Evolutionary conservation across 495 filamentous ascomycete genomes (phyloP).

Genomic region (Aspergillus asperescens): DNA sequence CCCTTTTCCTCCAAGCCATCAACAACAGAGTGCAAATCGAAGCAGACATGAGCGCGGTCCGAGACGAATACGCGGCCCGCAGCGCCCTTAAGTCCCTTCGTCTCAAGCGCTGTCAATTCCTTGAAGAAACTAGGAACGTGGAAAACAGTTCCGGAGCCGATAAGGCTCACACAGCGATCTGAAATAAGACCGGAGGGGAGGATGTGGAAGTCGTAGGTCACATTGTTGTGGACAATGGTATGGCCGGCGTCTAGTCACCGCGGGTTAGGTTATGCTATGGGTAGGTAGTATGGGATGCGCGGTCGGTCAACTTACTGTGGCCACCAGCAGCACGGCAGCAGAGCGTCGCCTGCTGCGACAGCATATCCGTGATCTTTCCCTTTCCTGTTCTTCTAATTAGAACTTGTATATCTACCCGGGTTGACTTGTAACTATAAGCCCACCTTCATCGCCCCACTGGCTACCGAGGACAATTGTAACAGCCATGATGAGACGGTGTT

Average conservation of each 20-base stretch:
- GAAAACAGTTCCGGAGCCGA: constrained; percentile 80
- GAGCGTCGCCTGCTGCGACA: constrained; percentile 52
- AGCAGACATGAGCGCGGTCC: constrained; percentile 76
- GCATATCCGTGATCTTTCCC: constrained; percentile 67
- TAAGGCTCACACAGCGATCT: constrained; percentile 71
- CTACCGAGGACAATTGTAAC: constrained; percentile 57
- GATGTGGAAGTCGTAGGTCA: constrained; percentile 68
- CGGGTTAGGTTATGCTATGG: neutral
- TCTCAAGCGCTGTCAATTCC: constrained; percentile 66
- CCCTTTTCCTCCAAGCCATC: constrained; percentile 78
- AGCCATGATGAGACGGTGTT: constrained; percentile 33
- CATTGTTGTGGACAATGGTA: constrained; percentile 56
- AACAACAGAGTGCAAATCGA: constrained; percentile 76
- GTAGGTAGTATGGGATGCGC: neutral
- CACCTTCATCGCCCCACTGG: constrained; percentile 68
- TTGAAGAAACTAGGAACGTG: constrained; percentile 85
- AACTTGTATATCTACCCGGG: neutral
- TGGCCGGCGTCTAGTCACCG: constrained; percentile 43
- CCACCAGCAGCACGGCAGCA: constrained; percentile 61
- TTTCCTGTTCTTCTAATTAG: constrained; percentile 40
- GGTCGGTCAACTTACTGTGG: constrained; percentile 47
- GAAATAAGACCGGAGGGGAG: constrained; percentile 70
- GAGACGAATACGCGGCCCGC: constrained; percentile 69
- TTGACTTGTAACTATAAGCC: constrained; percentile 7
- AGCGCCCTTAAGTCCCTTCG: constrained; percentile 63